Conservation (phyloP, 2,329 filamentous ascomycete species). For the Pseudonectria buxi region DNA sequence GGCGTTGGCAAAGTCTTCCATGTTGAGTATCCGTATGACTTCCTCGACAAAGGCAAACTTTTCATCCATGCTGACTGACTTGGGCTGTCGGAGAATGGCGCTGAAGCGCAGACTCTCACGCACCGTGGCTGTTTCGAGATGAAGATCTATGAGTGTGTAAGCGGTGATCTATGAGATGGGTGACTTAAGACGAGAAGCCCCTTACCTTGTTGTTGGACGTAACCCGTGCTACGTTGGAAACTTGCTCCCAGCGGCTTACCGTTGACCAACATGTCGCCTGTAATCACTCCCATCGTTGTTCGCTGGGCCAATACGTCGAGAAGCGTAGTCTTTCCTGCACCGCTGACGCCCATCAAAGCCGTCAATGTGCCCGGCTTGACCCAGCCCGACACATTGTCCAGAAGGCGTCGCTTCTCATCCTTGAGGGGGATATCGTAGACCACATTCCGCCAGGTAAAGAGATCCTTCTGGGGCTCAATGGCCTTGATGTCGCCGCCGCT, state of each 20-base stretch:
- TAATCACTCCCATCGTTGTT: slow-evolving; percentile 55
- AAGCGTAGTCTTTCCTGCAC: slow-evolving; percentile 38
- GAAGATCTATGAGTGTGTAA: slow-evolving; percentile 37
- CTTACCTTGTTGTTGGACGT: slow-evolving; percentile 58
- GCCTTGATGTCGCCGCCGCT: slow-evolving; percentile 18
- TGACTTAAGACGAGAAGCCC: no score
- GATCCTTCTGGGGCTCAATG: slow-evolving; percentile 40
- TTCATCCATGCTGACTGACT: slow-evolving; percentile 44
- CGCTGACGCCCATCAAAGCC: slow-evolving; percentile 62
- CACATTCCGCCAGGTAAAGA: slow-evolving; percentile 76
- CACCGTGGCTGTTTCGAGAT: slow-evolving; percentile 49
- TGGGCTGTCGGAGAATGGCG: slow-evolving; percentile 52
- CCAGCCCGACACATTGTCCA: slow-evolving; percentile 80
- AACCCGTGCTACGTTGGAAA: slow-evolving; percentile 60
- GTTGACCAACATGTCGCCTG: slow-evolving; percentile 60
- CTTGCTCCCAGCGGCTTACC: slow-evolving; percentile 47
- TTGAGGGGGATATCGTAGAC: slow-evolving; percentile 70
- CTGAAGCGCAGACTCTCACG: slow-evolving; percentile 49
- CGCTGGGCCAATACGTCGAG: slow-evolving; percentile 40
- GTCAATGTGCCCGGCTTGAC: slow-evolving; percentile 85
- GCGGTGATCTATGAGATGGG: no score
- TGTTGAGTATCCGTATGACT: slow-evolving; percentile 59
- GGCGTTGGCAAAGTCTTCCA: slow-evolving; percentile 60
- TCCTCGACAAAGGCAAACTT: slow-evolving; percentile 58
- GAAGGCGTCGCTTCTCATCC: slow-evolving; percentile 58